These are phyloP conservation scores for Phytopythium chamaehyphon DNA, from an alignment of 352 stramenopile genomes.

Conservation along the genomic window DNA sequence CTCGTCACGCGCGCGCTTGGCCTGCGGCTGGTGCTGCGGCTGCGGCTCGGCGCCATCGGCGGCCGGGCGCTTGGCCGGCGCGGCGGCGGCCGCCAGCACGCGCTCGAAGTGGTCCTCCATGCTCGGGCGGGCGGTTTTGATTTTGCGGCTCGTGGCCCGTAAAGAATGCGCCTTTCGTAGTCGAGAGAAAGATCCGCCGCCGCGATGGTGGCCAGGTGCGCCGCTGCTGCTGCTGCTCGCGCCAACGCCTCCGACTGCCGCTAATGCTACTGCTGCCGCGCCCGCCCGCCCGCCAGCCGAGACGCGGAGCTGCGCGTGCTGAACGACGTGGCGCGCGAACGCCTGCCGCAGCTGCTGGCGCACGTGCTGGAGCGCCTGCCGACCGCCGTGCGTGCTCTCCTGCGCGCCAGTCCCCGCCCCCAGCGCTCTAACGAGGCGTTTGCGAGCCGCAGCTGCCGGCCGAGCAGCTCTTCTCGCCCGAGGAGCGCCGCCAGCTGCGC, in stretches of 20 bases:
- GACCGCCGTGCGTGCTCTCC: conserved; percentile 17
- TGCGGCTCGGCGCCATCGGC: conserved; percentile 3
- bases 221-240: no score
- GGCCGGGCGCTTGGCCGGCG: conserved; percentile 19
- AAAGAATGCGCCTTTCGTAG: neutral
- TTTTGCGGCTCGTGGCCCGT: neutral
- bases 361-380: conserved; percentile 57
- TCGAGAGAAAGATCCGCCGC: no score
- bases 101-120: conserved; percentile 69
- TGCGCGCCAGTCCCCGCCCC: no score
- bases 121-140: neutral
- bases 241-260: no score
- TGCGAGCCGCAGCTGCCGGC: no score
- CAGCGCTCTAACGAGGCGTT: no score
- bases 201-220: no score
- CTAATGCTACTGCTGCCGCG: no score
- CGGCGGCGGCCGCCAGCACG: conserved; percentile 33
- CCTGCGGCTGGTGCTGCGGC: neutral
- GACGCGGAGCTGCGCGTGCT: conserved; percentile 14
- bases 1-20: conserved; percentile 20
- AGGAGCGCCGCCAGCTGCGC: conserved; percentile 42
- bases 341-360: conserved; percentile 41
- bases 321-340: conserved; percentile 44
- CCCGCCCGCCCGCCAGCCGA: neutral
- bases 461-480: conserved; percentile 31